Evolutionary conservation across 192 early-diverging fungal genomes (phyloP).

Genomic region (Linnemannia schmuckeri): DNA sequence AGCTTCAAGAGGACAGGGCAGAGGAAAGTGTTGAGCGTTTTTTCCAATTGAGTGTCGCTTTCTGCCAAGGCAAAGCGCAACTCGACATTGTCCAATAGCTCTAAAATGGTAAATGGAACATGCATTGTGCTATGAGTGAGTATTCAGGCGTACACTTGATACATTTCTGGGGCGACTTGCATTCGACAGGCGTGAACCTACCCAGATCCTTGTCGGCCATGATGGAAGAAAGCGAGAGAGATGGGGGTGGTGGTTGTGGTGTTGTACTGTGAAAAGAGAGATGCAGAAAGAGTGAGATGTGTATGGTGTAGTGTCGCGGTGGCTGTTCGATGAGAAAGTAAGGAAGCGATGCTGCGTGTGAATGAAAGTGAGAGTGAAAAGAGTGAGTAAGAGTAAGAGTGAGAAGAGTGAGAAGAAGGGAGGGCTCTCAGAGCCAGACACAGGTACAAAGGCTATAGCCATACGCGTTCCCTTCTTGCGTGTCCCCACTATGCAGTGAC

Average conservation of each 20-base stretch:
- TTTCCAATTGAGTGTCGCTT: slow-evolving; percentile 74
- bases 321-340: too few species aligned
- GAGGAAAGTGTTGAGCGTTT: slow-evolving; percentile 71
- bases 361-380: too few species aligned
- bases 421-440: too few species aligned
- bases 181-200: slow-evolving; percentile 3
- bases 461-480: neutral
- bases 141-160: neutral
- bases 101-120: slow-evolving; percentile 6
- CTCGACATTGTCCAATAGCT: slow-evolving; percentile 80
- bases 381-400: neutral
- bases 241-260: too few species aligned
- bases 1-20: slow-evolving; percentile 80
- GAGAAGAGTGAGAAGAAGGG: neutral
- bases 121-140: neutral
- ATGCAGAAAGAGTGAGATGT: too few species aligned
- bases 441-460: neutral
- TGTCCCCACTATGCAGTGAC: neutral
- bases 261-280: too few species aligned
- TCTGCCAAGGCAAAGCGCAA: slow-evolving; percentile 80
- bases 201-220: slow-evolving; percentile 54
- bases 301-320: too few species aligned
- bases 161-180: neutral
- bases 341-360: too few species aligned
- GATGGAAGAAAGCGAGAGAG: slow-evolving; percentile 4